A percentile compares a stretch with the other conserved stretches of the same genome.
Evolutionary conservation across 1,284 basidiomycete species (phyloP).

Genomic region (Malassezia sp.): DNA sequence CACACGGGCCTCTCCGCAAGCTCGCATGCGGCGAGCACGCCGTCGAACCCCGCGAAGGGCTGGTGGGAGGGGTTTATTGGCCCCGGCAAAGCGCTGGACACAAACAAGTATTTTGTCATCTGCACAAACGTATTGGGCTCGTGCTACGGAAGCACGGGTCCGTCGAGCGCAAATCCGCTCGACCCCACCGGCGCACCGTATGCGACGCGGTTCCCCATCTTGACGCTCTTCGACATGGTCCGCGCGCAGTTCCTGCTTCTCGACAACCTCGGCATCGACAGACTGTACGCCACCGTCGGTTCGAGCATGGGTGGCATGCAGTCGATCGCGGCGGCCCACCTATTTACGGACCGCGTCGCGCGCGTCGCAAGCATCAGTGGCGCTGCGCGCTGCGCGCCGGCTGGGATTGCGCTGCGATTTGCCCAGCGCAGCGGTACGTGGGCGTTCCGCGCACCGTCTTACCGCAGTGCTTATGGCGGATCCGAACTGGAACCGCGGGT

Average conservation of each 20-base stretch:
- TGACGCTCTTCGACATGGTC: constrained; percentile 92
- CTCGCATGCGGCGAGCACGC: constrained; percentile 80
- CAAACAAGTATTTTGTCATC: constrained; percentile 79
- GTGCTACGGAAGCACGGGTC: constrained; percentile 92
- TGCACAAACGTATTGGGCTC: constrained; percentile 96
- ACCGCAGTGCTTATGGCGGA: constrained; percentile 99
- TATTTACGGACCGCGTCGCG: constrained; percentile 76
- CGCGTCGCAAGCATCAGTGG: constrained; percentile 88
- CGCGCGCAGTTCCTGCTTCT: constrained; percentile 78
- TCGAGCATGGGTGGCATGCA: constrained; percentile 97
- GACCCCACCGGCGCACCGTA: constrained; percentile 54
- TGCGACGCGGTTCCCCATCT: constrained; percentile 78
- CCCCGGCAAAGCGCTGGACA: constrained; percentile 77
- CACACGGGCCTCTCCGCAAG: constrained; percentile 92
- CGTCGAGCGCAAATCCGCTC: constrained; percentile 64
- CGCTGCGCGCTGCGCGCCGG: constrained; percentile 77
- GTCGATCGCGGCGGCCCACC: constrained; percentile 83
- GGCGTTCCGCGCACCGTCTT: too few species aligned
- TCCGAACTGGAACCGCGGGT: constrained; percentile 97
- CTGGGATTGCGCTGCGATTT: constrained; percentile 86
- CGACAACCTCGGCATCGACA: constrained; percentile 71
- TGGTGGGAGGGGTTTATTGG: constrained; percentile 99
- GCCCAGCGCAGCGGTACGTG: constrained; percentile 80
- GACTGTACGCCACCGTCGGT: constrained; percentile 82
- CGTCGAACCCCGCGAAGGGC: constrained; percentile 66